Evolutionary conservation across 2,329 filamentous ascomycete genomes (phyloP).

Genomic region (Mycosphaerella sp.): DNA sequence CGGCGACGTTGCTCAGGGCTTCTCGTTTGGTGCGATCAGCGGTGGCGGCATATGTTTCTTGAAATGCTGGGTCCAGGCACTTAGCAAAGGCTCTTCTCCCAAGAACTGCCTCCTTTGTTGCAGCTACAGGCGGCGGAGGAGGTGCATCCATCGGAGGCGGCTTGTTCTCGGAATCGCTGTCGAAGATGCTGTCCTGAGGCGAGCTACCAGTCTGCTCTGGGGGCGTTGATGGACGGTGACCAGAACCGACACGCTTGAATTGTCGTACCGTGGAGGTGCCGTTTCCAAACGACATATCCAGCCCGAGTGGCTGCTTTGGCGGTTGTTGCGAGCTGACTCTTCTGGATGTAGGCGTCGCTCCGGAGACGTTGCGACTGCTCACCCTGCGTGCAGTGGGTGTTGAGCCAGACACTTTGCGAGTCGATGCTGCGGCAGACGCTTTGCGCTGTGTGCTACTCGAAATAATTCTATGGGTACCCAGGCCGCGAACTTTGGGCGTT

Average conservation of each 20-base stretch:
- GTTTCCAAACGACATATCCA: constrained; percentile 92
- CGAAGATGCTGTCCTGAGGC: constrained; percentile 30
- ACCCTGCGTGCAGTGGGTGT: constrained; percentile 32
- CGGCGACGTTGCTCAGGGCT: constrained; percentile 72
- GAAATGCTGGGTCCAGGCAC: constrained; percentile 72
- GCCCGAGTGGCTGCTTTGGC: constrained; percentile 68
- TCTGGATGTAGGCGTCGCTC: constrained; percentile 39
- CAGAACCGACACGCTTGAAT: constrained; percentile 73
- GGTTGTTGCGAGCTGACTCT: constrained; percentile 36
- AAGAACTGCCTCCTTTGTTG: constrained; percentile 70
- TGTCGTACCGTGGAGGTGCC: constrained; percentile 84
- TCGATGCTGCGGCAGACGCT: constrained; percentile 10
- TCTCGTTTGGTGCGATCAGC: constrained; percentile 61
- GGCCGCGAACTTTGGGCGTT: constrained; percentile 30
- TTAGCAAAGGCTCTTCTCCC: constrained; percentile 76
- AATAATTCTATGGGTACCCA: constrained; percentile 33
- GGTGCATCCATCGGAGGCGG: constrained; percentile 41
- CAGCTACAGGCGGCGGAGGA: constrained; percentile 24
- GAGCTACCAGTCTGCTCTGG: constrained; percentile 19
- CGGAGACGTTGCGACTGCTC: constrained; percentile 31
- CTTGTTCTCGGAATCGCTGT: constrained; percentile 57
- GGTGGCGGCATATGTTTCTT: constrained; percentile 80
- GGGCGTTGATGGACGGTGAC: constrained; percentile 20
- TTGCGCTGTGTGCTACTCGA: constrained; percentile 36
- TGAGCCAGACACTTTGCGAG: constrained; percentile 10